Evolutionary conservation across 345 rosid species (phyloP), one percentile per base, ranked within the genome.

Genomic region (Populus pruinosa): DNA sequence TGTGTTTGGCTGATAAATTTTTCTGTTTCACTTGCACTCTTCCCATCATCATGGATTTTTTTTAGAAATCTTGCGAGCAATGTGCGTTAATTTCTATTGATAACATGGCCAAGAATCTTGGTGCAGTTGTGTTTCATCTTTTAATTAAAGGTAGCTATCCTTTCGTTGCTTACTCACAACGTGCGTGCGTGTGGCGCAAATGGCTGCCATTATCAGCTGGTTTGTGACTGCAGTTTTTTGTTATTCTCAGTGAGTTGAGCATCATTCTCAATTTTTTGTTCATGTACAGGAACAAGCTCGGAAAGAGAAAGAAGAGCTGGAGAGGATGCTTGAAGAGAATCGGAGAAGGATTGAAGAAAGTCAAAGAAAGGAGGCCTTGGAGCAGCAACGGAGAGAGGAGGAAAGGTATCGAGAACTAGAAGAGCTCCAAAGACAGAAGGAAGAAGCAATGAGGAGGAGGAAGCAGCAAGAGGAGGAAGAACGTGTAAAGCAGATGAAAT

Each of bases 381-480:
- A 91, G 78, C 93, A 87, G 87, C 96, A 92, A 72, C 87, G 67
- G 81, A 90, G 89, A 63, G 98, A 96, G 87, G 99, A 96, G 67
- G 96, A 89, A 69, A 84, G 99, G 12, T 93, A 90, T 39, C 69
- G 87, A 72, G 98, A 96, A 76, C 86, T 96, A 3, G 97, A 93
- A 80, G 92, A 89, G 84, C 88, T 91, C 70, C 98, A 92, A 83
- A 82, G 96, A 73, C 91, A 84, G 74, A 96, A 87, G 65, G 99
- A 90, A 86, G 99, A 92, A 80, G 95, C 91, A 2, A 78, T 88
- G 94, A 83, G 90, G 78, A 85, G 90, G 87, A 93, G 90, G 90
- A 92, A 91, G 78, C 94, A 90, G 14, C 92, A 92, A 84, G 97
- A 96, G 88, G 99, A 93, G 62, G 97, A 92, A 86, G 98, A 93